Conservation (phyloP, 1,284 basidiomycete genomes). For the Mycena citricolor region DNA sequence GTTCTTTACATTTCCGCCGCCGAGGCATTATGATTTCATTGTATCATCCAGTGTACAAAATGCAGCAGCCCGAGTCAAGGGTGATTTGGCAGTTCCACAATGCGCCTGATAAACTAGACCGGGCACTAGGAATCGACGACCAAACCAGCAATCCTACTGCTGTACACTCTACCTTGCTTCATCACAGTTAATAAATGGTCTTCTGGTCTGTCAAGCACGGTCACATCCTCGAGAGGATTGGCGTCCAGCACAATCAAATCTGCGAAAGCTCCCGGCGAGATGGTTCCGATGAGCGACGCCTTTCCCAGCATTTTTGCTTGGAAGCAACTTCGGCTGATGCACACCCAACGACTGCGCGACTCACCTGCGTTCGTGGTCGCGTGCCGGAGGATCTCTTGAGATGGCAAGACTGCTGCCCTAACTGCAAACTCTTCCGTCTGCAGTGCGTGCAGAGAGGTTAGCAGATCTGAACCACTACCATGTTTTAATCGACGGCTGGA, state of each 20-base stretch:
- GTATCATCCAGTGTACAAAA: no score
- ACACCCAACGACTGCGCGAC: conserved; percentile 11
- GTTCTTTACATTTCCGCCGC: conserved; percentile 49
- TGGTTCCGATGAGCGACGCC: conserved; percentile 37
- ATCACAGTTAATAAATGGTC: conserved; percentile 37
- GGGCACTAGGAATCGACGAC: conserved; percentile 6
- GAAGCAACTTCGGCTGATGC: not conserved
- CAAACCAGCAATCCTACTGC: conserved; percentile 28
- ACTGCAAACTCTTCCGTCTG: conserved; percentile 47
- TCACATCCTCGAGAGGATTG: conserved; percentile 47
- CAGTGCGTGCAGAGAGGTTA: conserved; percentile 40
- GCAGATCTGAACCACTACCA: conserved; percentile 39
- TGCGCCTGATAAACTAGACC: not conserved
- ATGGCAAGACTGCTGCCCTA: conserved; percentile 37
- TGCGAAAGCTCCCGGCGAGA: conserved; percentile 38
- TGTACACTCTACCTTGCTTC: conserved; percentile 38
- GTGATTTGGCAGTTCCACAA: no score
- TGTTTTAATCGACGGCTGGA: not conserved
- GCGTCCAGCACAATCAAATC: conserved; percentile 43
- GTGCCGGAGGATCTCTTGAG: conserved; percentile 39
- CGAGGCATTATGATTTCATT: conserved; percentile 34
- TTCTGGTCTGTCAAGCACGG: conserved; percentile 42
- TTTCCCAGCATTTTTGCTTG: conserved; percentile 35
- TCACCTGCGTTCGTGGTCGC: conserved; percentile 44
- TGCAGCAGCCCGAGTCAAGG: no score